Base-by-base conservation (phyloP, 768 basidiomycete species). In the Chalciporus chontae region DNA sequence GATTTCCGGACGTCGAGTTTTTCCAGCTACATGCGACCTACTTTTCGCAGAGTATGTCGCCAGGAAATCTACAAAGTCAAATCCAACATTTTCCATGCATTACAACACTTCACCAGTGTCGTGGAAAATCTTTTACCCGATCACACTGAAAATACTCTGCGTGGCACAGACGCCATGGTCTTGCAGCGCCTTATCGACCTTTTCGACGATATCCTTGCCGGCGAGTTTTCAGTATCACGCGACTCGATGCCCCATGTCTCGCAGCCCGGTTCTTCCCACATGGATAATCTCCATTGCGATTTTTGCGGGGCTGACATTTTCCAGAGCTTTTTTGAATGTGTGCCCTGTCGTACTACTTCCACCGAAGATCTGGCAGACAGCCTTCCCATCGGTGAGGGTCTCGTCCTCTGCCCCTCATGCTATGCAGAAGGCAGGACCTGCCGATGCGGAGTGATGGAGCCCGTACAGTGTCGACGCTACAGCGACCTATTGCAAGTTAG, bases 281-380 rank as follows among this genome's bases (percentile, higher is more conserved):
- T 46, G 5, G 69, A 67, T 43, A 37, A 72, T 15, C 71, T 78
- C 31, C 69, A 59, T 8, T 92, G 90, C 59, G 89, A 92, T 61
- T 91, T 89, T 62, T 93, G 90, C 58, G 83, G 81, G 15, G 79
- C 78, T 3, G 90, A 93, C 59, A 78, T 93, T 51, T 92, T 91
- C 56, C 83, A 89, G 55, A 83, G 84, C 52, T 90, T 83, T 63
- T 87, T 92, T 54, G 83, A 87, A 62, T 92, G 90, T 60, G 60
- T 63, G 2, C 51, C 56, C 1, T 87, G 87, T 57, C 66, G 69
- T 51, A 40, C 56, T n/a, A 21, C 50, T 37, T 47, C 59, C 21
- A 52, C 66, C 17, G 36, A 18, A 34, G 41, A 3, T 23, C 52
- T 56, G 8, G 11, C 36, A 10, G 54, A 43, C 37, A 41, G 64